Base-by-base conservation (phyloP, 257 asterid species). In the Schizonepeta tenuifolia region DNA sequence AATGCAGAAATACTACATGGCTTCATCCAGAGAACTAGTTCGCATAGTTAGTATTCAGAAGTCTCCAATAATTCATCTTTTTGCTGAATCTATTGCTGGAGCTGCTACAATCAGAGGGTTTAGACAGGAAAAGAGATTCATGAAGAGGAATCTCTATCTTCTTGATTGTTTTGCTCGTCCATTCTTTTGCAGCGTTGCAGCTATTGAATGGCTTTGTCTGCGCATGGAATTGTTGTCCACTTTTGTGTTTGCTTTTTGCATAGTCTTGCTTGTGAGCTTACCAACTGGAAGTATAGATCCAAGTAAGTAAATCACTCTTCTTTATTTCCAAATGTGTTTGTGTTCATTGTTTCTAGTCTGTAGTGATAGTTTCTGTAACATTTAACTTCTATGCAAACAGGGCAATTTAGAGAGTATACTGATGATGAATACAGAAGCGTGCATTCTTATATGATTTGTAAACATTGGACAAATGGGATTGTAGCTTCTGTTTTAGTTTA, bases 111-210 rank as follows among this genome's bases (percentile, higher is more conserved):
- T 94, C 74, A 85, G 99, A 84, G 99, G 99, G 61, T 94, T 94
- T 75, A 96, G 99, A 72, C 99, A 94, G 83, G 96, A 92, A 76
- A 94, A 94, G 84, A 80, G 99, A 81, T 94, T 94, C 89, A 90
- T 91, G 98, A 94, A 94, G 84, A 87, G 92, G 87, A 94, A 94
- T 80, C 91, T 94, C 69, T 83, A 91, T 84, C 99, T 94, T 81
- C 96, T 94, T 64, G 99, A 94, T 81, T 91, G 95, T 86, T 94
- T 89, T 85, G 88, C 97, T 78, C 99, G 99, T 1, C 99, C 99
- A 4, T 94, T 86, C 85, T 94, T 94, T 83, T 94, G 93, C 87
- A 90, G 98, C 72, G 87, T 94, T 79, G 90, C 99, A 51, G 99
- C 99, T 71, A 94, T 94, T 63, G 99, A 94, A 83, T 94, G 99